Percentiles rank a stretch among this genome's conserved stretches.
phyloP scores from a whole-genome alignment of 352 stramenopile species.

The Saprolegnia parasitica region DNA sequence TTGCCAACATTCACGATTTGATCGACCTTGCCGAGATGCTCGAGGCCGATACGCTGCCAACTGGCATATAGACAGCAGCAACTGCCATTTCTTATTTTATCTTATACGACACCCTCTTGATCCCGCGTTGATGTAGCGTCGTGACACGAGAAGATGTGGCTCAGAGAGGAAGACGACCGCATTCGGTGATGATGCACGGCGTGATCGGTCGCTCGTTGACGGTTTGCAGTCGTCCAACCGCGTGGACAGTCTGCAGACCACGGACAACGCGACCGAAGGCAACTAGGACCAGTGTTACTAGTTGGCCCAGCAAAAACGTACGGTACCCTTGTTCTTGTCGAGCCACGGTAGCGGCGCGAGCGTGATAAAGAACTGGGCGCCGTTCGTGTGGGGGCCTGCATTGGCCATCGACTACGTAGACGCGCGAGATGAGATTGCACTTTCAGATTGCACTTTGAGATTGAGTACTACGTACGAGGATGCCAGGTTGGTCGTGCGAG shows the following conservation, averaged over 20 bases:
- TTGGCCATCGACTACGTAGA: slow-evolving; percentile 94
- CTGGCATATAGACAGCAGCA: not conserved
- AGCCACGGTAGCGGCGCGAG: slow-evolving; percentile 58
- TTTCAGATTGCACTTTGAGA: not conserved
- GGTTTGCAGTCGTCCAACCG: slow-evolving; percentile 52
- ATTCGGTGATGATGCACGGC: slow-evolving; percentile 62
- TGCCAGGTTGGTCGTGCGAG: slow-evolving; percentile 52
- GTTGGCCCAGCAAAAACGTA: too few relatives aligned
- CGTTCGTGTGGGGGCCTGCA: slow-evolving; percentile 92
- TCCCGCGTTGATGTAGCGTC: too few relatives aligned
- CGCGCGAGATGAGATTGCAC: slow-evolving; percentile 16
- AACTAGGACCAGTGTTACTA: too few relatives aligned
- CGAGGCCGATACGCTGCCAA: not conserved
- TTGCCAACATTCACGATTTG: slow-evolving; percentile 14
- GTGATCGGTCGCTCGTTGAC: slow-evolving; percentile 47
- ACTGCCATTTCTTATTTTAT: not conserved
- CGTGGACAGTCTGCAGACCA: slow-evolving; percentile 50
- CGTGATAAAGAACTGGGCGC: slow-evolving; percentile 99
- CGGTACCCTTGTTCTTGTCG: slow-evolving; percentile 59
- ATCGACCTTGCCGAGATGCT: slow-evolving; percentile 11
- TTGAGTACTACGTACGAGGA: slow-evolving; percentile 44
- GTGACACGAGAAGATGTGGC: too few relatives aligned
- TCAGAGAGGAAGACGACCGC: slow-evolving; percentile 40
- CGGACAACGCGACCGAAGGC: slow-evolving; percentile 69
- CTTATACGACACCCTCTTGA: not conserved